These are phyloP conservation scores for Yarrowia hollandica DNA, from an alignment of 805 yeast species.

Conservation along the genomic window DNA sequence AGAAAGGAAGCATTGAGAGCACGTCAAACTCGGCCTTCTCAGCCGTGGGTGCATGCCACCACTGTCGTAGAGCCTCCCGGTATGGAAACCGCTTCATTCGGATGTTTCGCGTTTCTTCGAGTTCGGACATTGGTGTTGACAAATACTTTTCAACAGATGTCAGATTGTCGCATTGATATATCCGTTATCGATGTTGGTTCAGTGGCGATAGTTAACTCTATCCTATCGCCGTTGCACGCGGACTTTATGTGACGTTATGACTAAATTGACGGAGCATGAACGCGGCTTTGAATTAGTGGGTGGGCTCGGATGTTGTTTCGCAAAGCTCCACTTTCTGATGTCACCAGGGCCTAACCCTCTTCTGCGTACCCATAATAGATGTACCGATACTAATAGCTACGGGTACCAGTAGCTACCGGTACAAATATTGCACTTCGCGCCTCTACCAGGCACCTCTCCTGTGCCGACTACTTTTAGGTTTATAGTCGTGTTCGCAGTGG, in stretches of 20 bases:
- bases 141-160: background rate
- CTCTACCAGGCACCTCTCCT: too few species aligned
- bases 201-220: conserved; percentile 25
- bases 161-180: background rate
- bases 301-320: too few species aligned
- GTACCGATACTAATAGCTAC: too few species aligned
- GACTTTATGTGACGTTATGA: background rate
- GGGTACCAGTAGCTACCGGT: too few species aligned
- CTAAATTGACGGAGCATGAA: background rate
- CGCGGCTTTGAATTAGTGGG: too few species aligned
- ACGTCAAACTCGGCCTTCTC: conserved; percentile 49
- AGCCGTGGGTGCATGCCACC: conserved; percentile 45
- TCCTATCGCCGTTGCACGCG: conserved; percentile 9
- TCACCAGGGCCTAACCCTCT: too few species aligned
- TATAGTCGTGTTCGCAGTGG: too few species aligned
- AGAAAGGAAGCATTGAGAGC: conserved; percentile 57
- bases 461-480: too few species aligned
- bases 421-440: too few species aligned
- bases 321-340: too few species aligned
- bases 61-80: conserved; percentile 39
- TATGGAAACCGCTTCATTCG: conserved; percentile 3
- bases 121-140: conserved; percentile 15
- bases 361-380: too few species aligned
- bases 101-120: conserved; percentile 14
- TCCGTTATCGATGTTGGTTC: background rate